Evolutionary conservation across 257 asterid genomes (phyloP), one percentile per base, ranked within the genome.

Genomic region (Ballota nigra): DNA sequence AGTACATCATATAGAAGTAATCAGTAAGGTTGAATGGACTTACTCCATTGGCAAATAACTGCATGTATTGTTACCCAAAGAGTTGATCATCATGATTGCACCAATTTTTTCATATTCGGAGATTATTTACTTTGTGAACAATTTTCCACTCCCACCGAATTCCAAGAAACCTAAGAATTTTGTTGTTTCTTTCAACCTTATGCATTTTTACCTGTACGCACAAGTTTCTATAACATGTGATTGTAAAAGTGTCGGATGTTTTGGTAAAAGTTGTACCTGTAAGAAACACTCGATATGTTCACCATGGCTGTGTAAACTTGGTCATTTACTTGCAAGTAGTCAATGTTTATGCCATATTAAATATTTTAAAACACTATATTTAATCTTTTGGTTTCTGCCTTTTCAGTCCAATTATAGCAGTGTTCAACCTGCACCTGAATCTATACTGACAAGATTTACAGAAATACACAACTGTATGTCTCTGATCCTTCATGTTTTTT

Each of bases 401-500:
- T 76, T 82, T 76, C 89, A 94, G 98, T 92, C 89, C 84, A 95
- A 95, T 66, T 95, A 92, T 70, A 89, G 96, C 86, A 95, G 99
- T 61, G 99, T 98, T 72, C 99, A 95, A 77, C 98, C 99, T 56
- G 99, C 98, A 58, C 99, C 99, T 0, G 99, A 95, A 79, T 88
- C 96, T 40, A 92, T 95, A 95, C 99, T 5, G 98, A 95, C 88
- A 88, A 92, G 81, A 92, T 95, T 24, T 95, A 95, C 59, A 97
- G 99, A 60, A 95, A 95, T 82, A 92, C 98, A 2, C 97, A 68
- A 89, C 99, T n/a, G 99, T 95, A 89, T 72, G 92, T 71, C 69
- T 68, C 71, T 66, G 26, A 53, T 62, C 76, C 65, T 63, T 45
- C 68, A 52, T 76, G 28, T 43, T 18, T 58, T 36, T 26, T 28